Percentiles rank a stretch among this genome's conserved stretches.
These are phyloP conservation scores for Ustanciosporium gigantosporum DNA, from an alignment of 1,284 basidiomycete genomes.

Conservation along the genomic window DNA sequence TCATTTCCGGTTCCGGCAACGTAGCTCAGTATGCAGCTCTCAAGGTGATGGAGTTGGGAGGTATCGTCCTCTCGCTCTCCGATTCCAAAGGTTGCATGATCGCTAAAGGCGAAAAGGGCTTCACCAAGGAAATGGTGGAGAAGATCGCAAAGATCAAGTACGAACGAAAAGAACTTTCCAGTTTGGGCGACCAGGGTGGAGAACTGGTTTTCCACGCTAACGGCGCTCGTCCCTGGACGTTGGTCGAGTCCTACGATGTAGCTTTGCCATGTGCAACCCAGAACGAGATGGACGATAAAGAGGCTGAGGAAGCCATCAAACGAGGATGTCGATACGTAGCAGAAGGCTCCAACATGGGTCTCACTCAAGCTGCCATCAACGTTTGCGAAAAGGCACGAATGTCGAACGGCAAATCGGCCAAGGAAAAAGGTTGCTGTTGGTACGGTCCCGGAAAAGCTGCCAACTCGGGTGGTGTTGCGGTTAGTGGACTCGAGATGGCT, in stretches of 20 bases:
- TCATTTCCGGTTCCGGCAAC: constrained; percentile 73
- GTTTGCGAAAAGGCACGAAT: constrained; percentile 71
- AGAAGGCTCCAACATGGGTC: constrained; percentile 71
- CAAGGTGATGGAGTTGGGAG: constrained; percentile 79
- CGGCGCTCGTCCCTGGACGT: constrained; percentile 74
- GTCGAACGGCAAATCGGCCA: constrained; percentile 54
- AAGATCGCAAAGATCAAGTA: constrained; percentile 67
- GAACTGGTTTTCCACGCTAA: constrained; percentile 33
- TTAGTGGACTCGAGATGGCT: constrained; percentile 78
- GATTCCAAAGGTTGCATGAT: constrained; percentile 77
- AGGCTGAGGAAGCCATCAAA: constrained; percentile 73
- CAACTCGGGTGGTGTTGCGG: constrained; percentile 63
- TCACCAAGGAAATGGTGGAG: constrained; percentile 62
- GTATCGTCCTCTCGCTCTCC: constrained; percentile 74
- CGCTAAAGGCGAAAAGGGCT: constrained; percentile 64
- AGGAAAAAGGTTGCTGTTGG: constrained; percentile 48
- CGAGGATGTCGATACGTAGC: constrained; percentile 75
- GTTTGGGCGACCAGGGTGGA: constrained; percentile 30
- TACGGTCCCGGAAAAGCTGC: constrained; percentile 49
- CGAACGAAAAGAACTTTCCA: constrained; percentile 67
- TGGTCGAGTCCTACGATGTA: constrained; percentile 70
- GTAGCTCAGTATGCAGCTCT: constrained; percentile 78
- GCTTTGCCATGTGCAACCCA: constrained; percentile 78
- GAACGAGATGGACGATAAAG: constrained; percentile 74
- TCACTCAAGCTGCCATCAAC: constrained; percentile 69